phyloP scores from a whole-genome alignment of 768 basidiomycete species.

The Glaciozyma martinii region DNA sequence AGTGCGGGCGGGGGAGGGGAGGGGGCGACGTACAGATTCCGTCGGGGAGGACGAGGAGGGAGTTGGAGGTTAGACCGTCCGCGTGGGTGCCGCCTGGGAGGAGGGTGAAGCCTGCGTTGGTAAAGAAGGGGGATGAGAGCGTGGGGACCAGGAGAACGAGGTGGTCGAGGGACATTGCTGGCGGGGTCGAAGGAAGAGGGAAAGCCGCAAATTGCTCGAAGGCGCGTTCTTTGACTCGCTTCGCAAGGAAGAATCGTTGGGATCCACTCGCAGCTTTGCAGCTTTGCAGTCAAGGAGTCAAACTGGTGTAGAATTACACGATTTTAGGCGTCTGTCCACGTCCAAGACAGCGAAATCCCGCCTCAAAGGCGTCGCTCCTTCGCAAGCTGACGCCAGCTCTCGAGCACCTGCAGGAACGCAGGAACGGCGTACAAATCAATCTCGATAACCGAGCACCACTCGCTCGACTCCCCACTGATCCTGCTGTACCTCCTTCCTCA shows the following conservation, averaged over 20 bases:
- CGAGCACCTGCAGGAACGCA: neutral
- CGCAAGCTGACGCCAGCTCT: too few relatives aligned
- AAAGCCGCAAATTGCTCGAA: too few relatives aligned
- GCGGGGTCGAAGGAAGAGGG: too few relatives aligned
- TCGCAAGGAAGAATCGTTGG: too few relatives aligned
- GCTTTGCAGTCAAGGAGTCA: too few relatives aligned
- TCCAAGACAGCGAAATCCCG: too few relatives aligned
- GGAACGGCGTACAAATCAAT: neutral
- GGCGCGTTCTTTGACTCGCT: too few relatives aligned
- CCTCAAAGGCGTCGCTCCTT: too few relatives aligned
- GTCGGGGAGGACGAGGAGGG: slow-evolving; percentile 15
- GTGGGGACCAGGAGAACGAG: slow-evolving; percentile 11
- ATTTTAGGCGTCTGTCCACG: too few relatives aligned
- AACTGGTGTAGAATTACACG: too few relatives aligned
- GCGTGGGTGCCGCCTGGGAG: slow-evolving; percentile 11
- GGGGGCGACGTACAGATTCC: slow-evolving; percentile 1
- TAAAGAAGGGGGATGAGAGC: neutral
- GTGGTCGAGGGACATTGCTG: slow-evolving; percentile 6
- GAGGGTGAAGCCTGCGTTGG: slow-evolving; percentile 6
- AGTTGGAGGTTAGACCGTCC: slow-evolving; percentile 20
- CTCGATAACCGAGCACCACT: slow-evolving; percentile 17
- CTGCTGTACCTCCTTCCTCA: slow-evolving; percentile 5
- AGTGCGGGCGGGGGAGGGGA: neutral
- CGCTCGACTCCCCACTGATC: slow-evolving; percentile 28
- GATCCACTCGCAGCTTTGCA: too few relatives aligned